Evolutionary conservation across 352 stramenopile species (phyloP).

Genomic region (Phytophthora pinifolia): DNA sequence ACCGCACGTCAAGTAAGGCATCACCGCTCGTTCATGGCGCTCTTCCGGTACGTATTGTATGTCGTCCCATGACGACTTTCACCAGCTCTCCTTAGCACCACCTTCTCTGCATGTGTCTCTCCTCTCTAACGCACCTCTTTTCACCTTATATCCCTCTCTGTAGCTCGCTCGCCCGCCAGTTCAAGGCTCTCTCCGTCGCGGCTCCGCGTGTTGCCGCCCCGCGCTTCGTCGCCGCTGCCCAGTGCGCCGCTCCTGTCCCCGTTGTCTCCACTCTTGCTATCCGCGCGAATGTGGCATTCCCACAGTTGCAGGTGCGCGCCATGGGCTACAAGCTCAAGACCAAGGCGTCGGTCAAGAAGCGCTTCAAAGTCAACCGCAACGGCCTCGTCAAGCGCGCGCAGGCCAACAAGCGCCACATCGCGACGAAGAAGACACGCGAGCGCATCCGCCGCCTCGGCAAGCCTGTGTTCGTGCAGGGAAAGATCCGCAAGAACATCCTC

Average conservation of each 20-base stretch:
- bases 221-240: constrained; percentile 28
- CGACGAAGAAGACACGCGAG: constrained; percentile 83
- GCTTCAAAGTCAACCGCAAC: constrained; percentile 83
- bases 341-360: constrained; percentile 83
- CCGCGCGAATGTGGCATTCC: constrained; percentile 31
- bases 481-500: constrained; percentile 87
- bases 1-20: constrained; percentile 27
- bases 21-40: constrained; percentile 31
- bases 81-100: background rate
- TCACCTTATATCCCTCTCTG: background rate
- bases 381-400: constrained; percentile 77
- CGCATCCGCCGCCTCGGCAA: constrained; percentile 76
- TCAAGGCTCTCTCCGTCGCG: constrained; percentile 48
- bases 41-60: constrained; percentile 42
- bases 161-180: constrained; percentile 62
- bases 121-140: constrained; percentile 13
- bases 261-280: constrained; percentile 24
- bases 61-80: background rate
- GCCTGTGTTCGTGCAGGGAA: constrained; percentile 61
- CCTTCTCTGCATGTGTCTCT: background rate
- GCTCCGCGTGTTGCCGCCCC: constrained; percentile 24
- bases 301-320: constrained; percentile 52
- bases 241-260: constrained; percentile 5
- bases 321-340: constrained; percentile 87
- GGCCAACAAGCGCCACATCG: constrained; percentile 84